These are phyloP conservation scores for Rhizopogon roseolus DNA, from an alignment of 768 basidiomycete species.

Conservation along the genomic window DNA sequence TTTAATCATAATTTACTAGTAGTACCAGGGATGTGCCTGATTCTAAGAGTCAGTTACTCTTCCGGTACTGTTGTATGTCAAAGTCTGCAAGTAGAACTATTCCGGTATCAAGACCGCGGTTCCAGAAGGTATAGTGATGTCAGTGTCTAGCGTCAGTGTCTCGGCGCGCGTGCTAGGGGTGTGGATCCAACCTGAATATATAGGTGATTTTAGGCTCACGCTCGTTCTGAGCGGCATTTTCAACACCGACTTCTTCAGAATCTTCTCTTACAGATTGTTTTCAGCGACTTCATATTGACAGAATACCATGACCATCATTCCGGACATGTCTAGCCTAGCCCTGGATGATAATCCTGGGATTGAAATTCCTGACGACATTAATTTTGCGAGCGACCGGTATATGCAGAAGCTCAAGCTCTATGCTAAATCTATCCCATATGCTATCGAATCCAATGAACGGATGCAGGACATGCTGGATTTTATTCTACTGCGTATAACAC, in stretches of 20 bases:
- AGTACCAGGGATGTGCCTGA: neutral
- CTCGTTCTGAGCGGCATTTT: neutral
- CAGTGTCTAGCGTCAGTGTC: too few species aligned
- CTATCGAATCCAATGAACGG: conserved; percentile 68
- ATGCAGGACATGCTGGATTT: conserved; percentile 77
- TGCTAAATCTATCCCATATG: conserved; percentile 67
- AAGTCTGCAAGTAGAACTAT: neutral
- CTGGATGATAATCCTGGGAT: conserved; percentile 35
- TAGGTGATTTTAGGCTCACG: neutral
- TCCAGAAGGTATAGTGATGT: neutral
- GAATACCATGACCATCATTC: conserved; percentile 29
- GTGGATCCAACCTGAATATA: neutral
- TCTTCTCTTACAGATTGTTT: neutral
- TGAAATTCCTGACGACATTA: conserved; percentile 26
- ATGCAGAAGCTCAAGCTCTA: conserved; percentile 59
- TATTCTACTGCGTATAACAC: conserved; percentile 60
- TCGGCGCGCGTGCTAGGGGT: neutral
- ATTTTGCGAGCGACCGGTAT: conserved; percentile 36
- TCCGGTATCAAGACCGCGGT: neutral
- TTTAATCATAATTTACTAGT: neutral
- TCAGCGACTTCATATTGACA: neutral
- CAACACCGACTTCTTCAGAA: neutral
- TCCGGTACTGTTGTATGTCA: neutral
- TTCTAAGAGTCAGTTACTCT: neutral
- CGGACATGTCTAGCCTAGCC: conserved; percentile 42